Conservation (phyloP, 2,329 filamentous ascomycete species). For the Aspergillus brunneoviolaceus region DNA sequence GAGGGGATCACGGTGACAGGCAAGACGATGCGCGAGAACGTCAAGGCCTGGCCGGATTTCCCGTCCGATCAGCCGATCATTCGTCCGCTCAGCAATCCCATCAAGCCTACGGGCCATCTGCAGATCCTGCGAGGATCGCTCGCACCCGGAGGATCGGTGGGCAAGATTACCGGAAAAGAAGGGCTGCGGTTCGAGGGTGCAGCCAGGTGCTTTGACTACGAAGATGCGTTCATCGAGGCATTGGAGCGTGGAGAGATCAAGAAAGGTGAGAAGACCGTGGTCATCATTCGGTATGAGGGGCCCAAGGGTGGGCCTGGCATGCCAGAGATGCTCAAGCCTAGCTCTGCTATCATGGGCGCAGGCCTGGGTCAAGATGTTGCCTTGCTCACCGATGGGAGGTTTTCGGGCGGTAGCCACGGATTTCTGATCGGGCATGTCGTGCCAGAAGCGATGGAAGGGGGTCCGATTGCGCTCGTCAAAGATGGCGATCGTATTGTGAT, state of each 20-base stretch:
- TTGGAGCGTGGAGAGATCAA: conserved; percentile 65
- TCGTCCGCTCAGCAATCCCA: conserved; percentile 59
- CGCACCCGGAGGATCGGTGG: conserved; percentile 64
- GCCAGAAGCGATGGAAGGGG: conserved; percentile 15
- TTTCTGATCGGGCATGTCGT: conserved; percentile 34
- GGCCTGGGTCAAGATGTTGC: conserved; percentile 66
- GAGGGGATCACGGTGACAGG: conserved; percentile 9
- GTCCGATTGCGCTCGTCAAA: conserved; percentile 10
- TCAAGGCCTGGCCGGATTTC: conserved; percentile 7
- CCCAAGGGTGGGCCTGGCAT: conserved; percentile 69
- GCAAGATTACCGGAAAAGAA: conserved; percentile 71
- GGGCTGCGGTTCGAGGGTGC: conserved; percentile 62
- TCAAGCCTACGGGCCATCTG: conserved; percentile 66
- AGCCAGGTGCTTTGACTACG: conserved; percentile 64
- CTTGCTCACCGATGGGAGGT: conserved; percentile 60
- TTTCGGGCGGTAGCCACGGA: conserved; percentile 45
- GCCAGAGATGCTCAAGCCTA: conserved; percentile 70
- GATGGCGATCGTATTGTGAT: conserved; percentile 14
- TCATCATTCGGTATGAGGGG: conserved; percentile 68
- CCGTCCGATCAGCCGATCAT: conserved; percentile 7
- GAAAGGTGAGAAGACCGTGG: conserved; percentile 68
- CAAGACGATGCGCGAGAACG: conserved; percentile 11
- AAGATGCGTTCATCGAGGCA: conserved; percentile 63
- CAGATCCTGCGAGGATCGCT: conserved; percentile 67
- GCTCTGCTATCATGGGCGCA: conserved; percentile 69